These are phyloP conservation scores for Zygotorulaspora mrakii DNA, from an alignment of 1,139 yeast genomes.

Conservation along the genomic window DNA sequence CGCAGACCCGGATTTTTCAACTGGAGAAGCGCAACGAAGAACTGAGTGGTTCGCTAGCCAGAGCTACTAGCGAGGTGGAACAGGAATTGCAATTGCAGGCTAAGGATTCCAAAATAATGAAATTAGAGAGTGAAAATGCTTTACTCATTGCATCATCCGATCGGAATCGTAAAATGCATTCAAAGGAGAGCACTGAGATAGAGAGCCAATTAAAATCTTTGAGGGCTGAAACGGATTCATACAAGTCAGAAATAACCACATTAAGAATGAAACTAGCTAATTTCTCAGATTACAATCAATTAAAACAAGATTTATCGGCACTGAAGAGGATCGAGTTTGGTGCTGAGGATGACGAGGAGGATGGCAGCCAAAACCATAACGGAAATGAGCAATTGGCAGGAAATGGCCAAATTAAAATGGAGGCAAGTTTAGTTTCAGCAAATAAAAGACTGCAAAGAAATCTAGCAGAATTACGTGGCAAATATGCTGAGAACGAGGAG, in stretches of 20 bases:
- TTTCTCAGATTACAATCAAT: conserved; percentile 66
- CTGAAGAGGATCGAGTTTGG: conserved; percentile 74
- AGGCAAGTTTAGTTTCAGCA: conserved; percentile 40
- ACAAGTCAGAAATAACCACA: conserved; percentile 48
- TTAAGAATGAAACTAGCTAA: conserved; percentile 46
- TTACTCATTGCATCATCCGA: conserved; percentile 61
- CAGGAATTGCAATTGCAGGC: conserved; percentile 36
- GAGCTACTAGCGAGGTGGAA: conserved; percentile 35
- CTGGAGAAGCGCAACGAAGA: conserved; percentile 77
- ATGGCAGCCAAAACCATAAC: conserved; percentile 19
- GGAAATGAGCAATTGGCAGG: conserved; percentile 14
- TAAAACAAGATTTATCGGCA: conserved; percentile 69
- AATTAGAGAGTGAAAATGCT: conserved; percentile 65
- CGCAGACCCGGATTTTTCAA: conserved; percentile 64
- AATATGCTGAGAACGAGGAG: conserved; percentile 30
- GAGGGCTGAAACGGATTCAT: conserved; percentile 46
- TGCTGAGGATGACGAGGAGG: conserved; percentile 37
- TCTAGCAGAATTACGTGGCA: conserved; percentile 36
- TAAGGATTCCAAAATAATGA: conserved; percentile 45
- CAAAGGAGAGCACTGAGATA: conserved; percentile 38
- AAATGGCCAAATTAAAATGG: conserved; percentile 33
- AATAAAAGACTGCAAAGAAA: conserved; percentile 43
- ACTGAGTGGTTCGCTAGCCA: conserved; percentile 60
- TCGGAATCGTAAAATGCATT: conserved; percentile 37
- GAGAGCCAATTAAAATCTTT: conserved; percentile 40